Evolutionary conservation across 805 yeast species (phyloP).

Genomic region (Spathaspora sp.): DNA sequence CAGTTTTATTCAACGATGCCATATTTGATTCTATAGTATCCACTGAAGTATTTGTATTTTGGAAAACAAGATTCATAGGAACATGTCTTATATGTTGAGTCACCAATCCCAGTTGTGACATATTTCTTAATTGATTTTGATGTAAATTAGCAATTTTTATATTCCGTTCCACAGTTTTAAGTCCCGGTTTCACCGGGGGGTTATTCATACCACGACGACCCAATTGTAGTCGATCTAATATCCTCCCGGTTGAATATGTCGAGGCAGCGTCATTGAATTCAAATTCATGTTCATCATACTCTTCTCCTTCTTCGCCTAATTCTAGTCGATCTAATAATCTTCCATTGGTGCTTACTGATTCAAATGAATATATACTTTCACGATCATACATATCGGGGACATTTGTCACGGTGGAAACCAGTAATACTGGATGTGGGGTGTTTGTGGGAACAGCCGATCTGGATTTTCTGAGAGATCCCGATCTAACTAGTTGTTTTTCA

Average conservation of each 20-base stretch:
- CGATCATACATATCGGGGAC: conserved; percentile 15
- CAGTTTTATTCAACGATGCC: conserved; percentile 5
- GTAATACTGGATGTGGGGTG: not conserved
- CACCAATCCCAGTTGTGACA: not conserved
- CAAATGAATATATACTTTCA: conserved; percentile 41
- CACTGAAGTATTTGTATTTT: conserved; percentile 19
- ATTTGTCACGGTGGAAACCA: not conserved
- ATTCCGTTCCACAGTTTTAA: not conserved
- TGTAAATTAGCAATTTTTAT: not conserved
- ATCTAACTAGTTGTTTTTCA: conserved; percentile 1
- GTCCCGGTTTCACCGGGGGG: not conserved
- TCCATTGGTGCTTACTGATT: conserved; percentile 41
- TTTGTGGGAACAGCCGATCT: not conserved
- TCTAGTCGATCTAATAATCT: conserved; percentile 37
- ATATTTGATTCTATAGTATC: conserved; percentile 24
- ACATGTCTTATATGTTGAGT: conserved; percentile 11
- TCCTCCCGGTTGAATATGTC: conserved; percentile 24
- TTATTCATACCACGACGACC: conserved; percentile 12
- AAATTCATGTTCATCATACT: conserved; percentile 8
- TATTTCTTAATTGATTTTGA: not conserved
- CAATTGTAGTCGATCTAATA: conserved; percentile 25
- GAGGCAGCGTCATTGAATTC: conserved; percentile 13
- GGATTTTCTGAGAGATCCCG: not conserved
- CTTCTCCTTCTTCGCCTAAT: conserved; percentile 23
- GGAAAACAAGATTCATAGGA: conserved; percentile 17